Base-by-base conservation (phyloP, 345 rosid species). In the Citrus inodora region DNA sequence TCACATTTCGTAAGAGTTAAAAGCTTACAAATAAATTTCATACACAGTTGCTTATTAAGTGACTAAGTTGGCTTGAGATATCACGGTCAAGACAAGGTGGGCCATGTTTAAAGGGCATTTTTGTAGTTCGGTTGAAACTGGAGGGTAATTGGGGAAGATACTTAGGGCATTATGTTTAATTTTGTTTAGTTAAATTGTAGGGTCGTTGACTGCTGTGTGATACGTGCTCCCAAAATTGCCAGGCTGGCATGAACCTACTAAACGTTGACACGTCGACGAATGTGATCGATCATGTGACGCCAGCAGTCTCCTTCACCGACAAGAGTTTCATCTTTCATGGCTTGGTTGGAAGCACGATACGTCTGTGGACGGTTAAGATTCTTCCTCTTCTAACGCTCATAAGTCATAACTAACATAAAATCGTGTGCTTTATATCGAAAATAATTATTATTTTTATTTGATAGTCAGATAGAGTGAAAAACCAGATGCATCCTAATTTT, bases 281-380 rank as follows among this genome's bases (percentile, higher is more conserved):
- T 0, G 8, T 5, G 65, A 38, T 67, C 16, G 33, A 35, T 5
- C 28, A 7, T 16, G 25, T 53, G 64, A 76, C 56, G 66, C 37
- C 38, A 37, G 17, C 27, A 25, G 13, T 35, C 37, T 56, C 65
- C 19, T 7, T 67, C 79, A 67, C 79, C 79, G 79, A 76, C 73
- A 76, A 35, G 3, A 2, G 9, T 5, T 27, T n/a, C 7, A 4
- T 24, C 16, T 3, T 38, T n/a, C 21, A 4, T 16, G 33, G 63
- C 33, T 6, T 14, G 62, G 33, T 16, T 66, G 71, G 72, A 76
- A 76, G 71, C 78, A 65, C 78, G 71, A 66, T n/a, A 30, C 0
- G 9, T 42, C 33, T 24, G n/a, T 33, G 64, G 71, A 76, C 71
- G 53, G 78, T 53, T 51, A 13, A 53, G 71, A 76, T 65, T 53